A percentile compares a stretch with the other conserved stretches of the same genome.
These are phyloP conservation scores for Echeveria elegans DNA, from an alignment of 164 flowering plant genomes.

Conservation along the genomic window DNA sequence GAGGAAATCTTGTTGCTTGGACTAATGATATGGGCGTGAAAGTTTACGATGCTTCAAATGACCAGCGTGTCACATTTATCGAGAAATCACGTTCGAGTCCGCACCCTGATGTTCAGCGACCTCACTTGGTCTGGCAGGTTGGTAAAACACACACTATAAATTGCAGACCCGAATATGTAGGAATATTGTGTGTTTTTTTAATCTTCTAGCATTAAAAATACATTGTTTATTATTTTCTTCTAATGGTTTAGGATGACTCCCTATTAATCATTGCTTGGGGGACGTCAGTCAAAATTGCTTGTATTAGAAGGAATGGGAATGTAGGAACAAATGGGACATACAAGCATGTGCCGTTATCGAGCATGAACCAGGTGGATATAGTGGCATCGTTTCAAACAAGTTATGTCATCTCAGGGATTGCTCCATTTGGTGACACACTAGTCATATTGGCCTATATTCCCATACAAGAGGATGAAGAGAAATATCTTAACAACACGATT, in stretches of 20 bases:
- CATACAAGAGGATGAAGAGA: slow-evolving; percentile 75
- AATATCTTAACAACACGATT: slow-evolving; percentile 56
- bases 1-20: slow-evolving; percentile 91
- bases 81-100: slow-evolving; percentile 94
- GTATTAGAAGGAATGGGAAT: slow-evolving; percentile 39
- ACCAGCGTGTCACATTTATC: slow-evolving; percentile 87
- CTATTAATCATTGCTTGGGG: slow-evolving; percentile 98
- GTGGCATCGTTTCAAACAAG: slow-evolving; percentile 97
- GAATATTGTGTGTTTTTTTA: neutral
- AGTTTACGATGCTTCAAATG: slow-evolving; percentile 86
- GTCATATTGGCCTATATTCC: slow-evolving; percentile 93
- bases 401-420: slow-evolving; percentile 93
- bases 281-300: slow-evolving; percentile 82
- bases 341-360: slow-evolving; percentile 35
- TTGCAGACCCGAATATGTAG: neutral
- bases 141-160: slow-evolving; percentile 11
- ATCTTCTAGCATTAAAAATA: neutral
- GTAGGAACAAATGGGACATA: slow-evolving; percentile 55
- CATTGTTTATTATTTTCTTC: neutral
- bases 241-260: slow-evolving; percentile 56
- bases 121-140: slow-evolving; percentile 99
- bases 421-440: slow-evolving; percentile 95
- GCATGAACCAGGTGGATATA: slow-evolving; percentile 75
- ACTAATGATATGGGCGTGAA: slow-evolving; percentile 98
- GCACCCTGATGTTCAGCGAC: slow-evolving; percentile 79